A percentile compares a stretch with the other conserved stretches of the same genome.
phyloP scores from a whole-genome alignment of 306 rosid genomes.

The Citrullus amarus region DNA sequence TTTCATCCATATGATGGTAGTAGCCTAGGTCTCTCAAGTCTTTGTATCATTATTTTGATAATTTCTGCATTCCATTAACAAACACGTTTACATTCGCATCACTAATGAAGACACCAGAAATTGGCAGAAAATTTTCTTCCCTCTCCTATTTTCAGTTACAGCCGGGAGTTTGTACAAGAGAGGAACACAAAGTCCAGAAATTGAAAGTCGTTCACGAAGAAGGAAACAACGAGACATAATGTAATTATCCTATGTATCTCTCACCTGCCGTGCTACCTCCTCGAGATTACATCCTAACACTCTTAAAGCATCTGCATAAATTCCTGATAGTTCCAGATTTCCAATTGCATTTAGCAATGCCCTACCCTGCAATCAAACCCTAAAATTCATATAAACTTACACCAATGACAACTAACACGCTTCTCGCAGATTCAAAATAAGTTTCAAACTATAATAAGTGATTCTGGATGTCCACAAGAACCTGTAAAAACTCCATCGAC shows the following conservation, averaged over 20 bases:
- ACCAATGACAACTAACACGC: background rate
- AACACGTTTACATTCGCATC: too few relatives aligned
- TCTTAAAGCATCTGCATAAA: conserved; percentile 81
- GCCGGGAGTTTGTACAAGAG: background rate
- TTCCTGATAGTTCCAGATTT: conserved; percentile 73
- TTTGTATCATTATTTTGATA: background rate
- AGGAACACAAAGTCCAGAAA: background rate
- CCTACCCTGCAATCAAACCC: conserved; percentile 53
- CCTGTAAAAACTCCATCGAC: conserved; percentile 98
- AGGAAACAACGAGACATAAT: background rate
- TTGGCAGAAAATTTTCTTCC: background rate
- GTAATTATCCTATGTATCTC: conserved; percentile 4
- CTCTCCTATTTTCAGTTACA: background rate
- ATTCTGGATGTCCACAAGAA: conserved; percentile 12
- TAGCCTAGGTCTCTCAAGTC: background rate
- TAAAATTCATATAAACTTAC: conserved; percentile 4
- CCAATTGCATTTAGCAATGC: conserved; percentile 88
- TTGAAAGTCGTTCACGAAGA: background rate
- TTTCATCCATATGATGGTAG: background rate
- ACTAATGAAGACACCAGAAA: background rate
- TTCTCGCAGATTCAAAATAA: background rate
- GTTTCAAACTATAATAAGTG: background rate
- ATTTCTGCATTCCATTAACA: background rate
- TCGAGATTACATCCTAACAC: conserved; percentile 66
- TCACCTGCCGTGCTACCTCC: conserved; percentile 58